These are phyloP conservation scores for Blastomyces emzantsi DNA, from an alignment of 2,329 filamentous ascomycete species.

Conservation along the genomic window DNA sequence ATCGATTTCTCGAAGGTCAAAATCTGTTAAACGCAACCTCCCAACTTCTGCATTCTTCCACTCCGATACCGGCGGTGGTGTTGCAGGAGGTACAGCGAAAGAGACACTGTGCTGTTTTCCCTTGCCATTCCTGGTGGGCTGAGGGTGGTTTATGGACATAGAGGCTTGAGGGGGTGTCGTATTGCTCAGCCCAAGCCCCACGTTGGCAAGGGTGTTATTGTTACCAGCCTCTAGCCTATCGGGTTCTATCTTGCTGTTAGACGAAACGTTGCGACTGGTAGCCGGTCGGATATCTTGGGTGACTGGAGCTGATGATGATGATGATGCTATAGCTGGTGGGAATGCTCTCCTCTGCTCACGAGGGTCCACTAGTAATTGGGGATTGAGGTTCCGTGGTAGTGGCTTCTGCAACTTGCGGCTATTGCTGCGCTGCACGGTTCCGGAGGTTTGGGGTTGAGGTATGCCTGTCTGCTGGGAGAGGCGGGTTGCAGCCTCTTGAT, in stretches of 20 bases:
- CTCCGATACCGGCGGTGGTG: constrained; percentile 44
- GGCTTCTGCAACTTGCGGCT: constrained; percentile 16
- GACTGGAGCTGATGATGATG: neutral
- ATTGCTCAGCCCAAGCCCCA: constrained; percentile 9
- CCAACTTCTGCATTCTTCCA: constrained; percentile 62
- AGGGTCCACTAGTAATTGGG: neutral
- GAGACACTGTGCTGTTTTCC: constrained; percentile 35
- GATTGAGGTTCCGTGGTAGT: constrained; percentile 9
- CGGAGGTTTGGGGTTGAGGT: neutral
- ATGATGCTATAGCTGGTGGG: neutral
- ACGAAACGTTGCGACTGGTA: neutral
- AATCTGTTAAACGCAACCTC: constrained; percentile 48
- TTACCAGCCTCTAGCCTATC: neutral
- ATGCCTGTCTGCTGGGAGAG: neutral
- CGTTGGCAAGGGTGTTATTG: neutral
- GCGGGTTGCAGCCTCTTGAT: neutral
- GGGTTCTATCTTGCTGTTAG: neutral
- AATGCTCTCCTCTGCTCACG: neutral
- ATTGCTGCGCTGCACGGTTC: constrained; percentile 13
- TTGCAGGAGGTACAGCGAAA: constrained; percentile 40
- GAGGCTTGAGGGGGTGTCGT: constrained; percentile 11
- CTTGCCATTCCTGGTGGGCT: constrained; percentile 19
- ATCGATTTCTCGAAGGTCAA: constrained; percentile 48
- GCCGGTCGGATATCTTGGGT: neutral
- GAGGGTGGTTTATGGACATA: constrained; percentile 14